Base-by-base conservation (phyloP, 2,329 filamentous ascomycete genomes). In the Colletotrichum neosansevieriae region DNA sequence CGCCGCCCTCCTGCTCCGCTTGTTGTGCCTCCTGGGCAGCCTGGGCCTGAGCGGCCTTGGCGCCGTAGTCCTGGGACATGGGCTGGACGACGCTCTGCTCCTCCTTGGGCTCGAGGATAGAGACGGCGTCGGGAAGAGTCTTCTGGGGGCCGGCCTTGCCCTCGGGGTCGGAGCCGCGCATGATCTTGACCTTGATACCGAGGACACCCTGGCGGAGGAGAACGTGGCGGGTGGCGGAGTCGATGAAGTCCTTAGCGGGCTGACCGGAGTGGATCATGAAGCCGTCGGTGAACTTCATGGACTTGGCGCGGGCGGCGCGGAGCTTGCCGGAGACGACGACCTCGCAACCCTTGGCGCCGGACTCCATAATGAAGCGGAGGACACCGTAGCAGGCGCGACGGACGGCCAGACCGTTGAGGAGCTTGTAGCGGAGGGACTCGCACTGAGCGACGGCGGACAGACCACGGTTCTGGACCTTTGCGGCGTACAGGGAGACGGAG, bases 231-330 rank as follows among this genome's bases (percentile, higher is more conserved):
- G 96, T 98, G 78, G 97, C 97, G 80, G 87, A 89, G 89, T 99
- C 96, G 84, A 99, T 99, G 89, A 99, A 99, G 88, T 99, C 96
- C 87, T 97, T 95, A 81, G 95, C 96, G 81, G 96, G 96, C 85
- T 99, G 96, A 87, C 96, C 96, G 80, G 96, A 99, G 93, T 99
- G 96, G 87, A 99, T 99, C 96, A 99, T 99, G 94, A 99, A 99
- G 83, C 96, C 96, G 85, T 99, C 94, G 85, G 96, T 99, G 92
- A 99, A 99, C 92, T 99, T 99, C 96, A 99, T 99, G 88, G 90
- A 94, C 94, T 99, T 99, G 86, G 96, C 96, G 89, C 96, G 94
- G 80, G 96, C 96, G 84, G 96, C 96, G 82, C 96, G 92, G 78
- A 99, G 93, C 92, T 99, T 99, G 85, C 96, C 96, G 77, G 94